Evolutionary conservation across 1,284 basidiomycete species (phyloP), one percentile per base, ranked within the genome.

Genomic region (Heterobasidion annosum): DNA sequence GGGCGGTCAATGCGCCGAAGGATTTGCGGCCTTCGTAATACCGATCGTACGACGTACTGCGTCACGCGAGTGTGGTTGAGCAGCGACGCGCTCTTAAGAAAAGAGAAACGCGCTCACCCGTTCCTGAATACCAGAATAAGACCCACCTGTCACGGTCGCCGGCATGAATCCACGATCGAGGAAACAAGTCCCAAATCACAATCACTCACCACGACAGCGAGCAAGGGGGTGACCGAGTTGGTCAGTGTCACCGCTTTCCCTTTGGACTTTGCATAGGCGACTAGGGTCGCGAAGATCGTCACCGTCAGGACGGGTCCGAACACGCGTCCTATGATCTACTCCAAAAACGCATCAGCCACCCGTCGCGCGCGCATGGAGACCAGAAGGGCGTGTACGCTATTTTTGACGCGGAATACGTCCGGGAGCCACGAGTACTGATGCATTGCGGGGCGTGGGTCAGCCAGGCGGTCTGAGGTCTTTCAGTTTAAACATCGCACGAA

Each of bases 1-100:
- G 81, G 32, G 85, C 75, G 12, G 75, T 79, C 59, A 91, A 65
- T 6, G 76, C 64, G 0, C 80, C 79, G 68, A 93, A 95, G 53
- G 86, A 81, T 68, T 91, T 94, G 58, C 92, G 78, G 45, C 92
- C 93, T 71, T 94, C 88, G 75, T 84, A 88, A 64, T 82, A 89
- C 45, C 87, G 82, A 62, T 91, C 88, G 61, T 91, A 90, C 9
- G 85, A 90, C 25, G 85, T 86, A 16, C 86, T 89, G 59, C 32
- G 51, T 49, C 34, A 12, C 7, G 19, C 8, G 15, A 47, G 52
- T 18, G 50, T 19, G 15, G 8, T 34, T n/a, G 8, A 34, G 6
- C 48, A 33, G 48, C 15, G 33, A 12, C 7, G 18, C 3, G 8
- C 37, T 16, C 0, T 44, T 10, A 3, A 5, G 34, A 13, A 33